Evolutionary conservation across 2,329 filamentous ascomycete species (phyloP).

Genomic region (Dothistroma septosporum): DNA sequence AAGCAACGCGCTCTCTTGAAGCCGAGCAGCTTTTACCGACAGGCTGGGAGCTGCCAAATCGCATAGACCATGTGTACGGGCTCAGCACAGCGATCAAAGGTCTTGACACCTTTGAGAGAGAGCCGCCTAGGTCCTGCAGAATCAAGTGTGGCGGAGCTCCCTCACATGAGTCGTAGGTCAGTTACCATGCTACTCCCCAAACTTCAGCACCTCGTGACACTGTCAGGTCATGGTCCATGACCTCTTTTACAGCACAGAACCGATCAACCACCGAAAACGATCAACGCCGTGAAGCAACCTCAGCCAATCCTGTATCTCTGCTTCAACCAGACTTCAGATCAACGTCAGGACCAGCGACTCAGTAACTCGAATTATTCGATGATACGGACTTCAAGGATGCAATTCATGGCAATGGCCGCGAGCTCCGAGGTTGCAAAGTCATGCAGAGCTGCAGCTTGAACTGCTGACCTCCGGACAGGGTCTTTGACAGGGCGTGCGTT

Average conservation of each 20-base stretch:
- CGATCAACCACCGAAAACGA: no score
- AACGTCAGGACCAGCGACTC: no score
- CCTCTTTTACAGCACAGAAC: not conserved
- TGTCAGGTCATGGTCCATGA: not conserved
- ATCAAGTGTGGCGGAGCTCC: slow-evolving; percentile 17
- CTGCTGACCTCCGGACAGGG: slow-evolving; percentile 83
- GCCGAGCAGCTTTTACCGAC: slow-evolving; percentile 11
- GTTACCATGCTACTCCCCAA: slow-evolving; percentile 18
- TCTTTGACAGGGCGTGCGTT: slow-evolving; percentile 64
- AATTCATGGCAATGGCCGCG: slow-evolving; percentile 3
- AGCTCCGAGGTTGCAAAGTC: slow-evolving; percentile 58
- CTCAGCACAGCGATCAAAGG: slow-evolving; percentile 14
- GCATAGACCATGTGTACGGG: slow-evolving; percentile 20
- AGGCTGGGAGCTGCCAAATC: slow-evolving; percentile 17
- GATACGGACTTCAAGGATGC: slow-evolving; percentile 16
- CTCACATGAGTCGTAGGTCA: slow-evolving; percentile 14
- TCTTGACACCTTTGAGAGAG: slow-evolving; percentile 17
- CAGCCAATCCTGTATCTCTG: no score
- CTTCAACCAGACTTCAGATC: no score
- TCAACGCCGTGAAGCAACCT: no score
- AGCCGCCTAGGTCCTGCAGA: slow-evolving; percentile 9
- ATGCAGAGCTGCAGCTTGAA: slow-evolving; percentile 83
- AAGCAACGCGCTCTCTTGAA: slow-evolving; percentile 4
- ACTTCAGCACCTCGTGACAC: slow-evolving; percentile 16
- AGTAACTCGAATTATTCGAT: no score